Base-by-base conservation (phyloP, 805 yeast species). In the Naumovozyma dairenensis region DNA sequence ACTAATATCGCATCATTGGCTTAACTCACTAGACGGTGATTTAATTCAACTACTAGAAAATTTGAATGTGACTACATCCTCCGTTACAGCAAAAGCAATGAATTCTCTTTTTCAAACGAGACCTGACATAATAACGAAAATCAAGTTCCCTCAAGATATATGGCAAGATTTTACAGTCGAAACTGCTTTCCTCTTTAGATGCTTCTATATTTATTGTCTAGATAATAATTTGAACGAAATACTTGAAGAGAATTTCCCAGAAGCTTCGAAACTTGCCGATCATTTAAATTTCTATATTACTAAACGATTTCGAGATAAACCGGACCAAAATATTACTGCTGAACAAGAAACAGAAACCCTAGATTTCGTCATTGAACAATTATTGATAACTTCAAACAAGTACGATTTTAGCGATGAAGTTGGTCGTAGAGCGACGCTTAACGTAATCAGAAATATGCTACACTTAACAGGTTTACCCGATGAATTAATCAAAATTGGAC, bases 381-480 rank as follows among this genome's bases (percentile, higher is more conserved):
- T 89, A 15, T 53, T 89, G 25, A 56, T 63, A 7, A 70, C 84
- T 18, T 78, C 87, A 1, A 69, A 70, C 19, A 71, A 72, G 25
- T 80, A 80, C 50, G 97, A 92, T 54, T 85, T 74, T 49, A 79
- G 85, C 46, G 96, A 92, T 61, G 95, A 87, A 55, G 71, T 81
- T 30, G 96, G 96, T 15, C 72, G 96, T 50, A 70, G 94, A 53
- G 74, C 75, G 29, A 74, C 85, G 73, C 59, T 81, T 25, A 68
- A 65, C 20, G 66, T 73, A 2, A 57, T 77, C 4, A 66, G 84
- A 61, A 63, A 72, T 16, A 63, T 77, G n/a, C 60, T 80, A 37
- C 67, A 77, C 1, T 66, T 71, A 27, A 79, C 74, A 33, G 63
- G 69, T 12, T 61, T 81, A 17, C 57, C 73, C 2, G 84, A 74